phyloP scores from a whole-genome alignment of 176 grass and related monocot species.

The Oryza rufipogon region DNA sequence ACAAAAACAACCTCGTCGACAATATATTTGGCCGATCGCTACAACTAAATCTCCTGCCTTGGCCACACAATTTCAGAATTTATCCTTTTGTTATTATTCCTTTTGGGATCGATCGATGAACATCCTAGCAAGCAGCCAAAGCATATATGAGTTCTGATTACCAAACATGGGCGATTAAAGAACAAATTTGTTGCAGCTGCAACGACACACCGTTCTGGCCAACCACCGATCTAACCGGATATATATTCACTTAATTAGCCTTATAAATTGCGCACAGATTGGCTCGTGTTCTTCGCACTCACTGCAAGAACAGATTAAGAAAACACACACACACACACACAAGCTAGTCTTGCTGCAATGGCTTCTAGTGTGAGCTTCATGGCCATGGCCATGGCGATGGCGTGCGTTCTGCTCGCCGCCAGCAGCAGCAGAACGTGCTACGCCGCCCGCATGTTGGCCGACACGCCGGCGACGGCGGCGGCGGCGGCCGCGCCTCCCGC shows the following conservation, averaged over 20 bases:
- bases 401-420: not conserved
- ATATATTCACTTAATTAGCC: too few species aligned
- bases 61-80: not conserved
- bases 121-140: not conserved
- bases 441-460: conserved; percentile 20
- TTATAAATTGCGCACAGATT: conserved; percentile 5
- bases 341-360: not conserved
- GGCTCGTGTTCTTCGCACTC: not conserved
- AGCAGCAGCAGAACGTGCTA: not conserved
- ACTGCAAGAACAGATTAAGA: not conserved
- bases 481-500: not conserved
- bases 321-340: too few species aligned
- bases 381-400: conserved; percentile 33
- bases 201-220: not conserved
- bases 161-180: not conserved
- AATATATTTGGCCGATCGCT: too few species aligned
- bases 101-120: not conserved
- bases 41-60: not conserved
- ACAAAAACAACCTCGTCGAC: not conserved
- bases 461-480: not conserved
- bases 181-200: not conserved
- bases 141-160: conserved; percentile 16
- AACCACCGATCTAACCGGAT: too few species aligned
- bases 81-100: not conserved
- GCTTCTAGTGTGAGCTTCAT: conserved; percentile 1